These are phyloP conservation scores for Sanghuangporus baumii DNA, from an alignment of 1,284 basidiomycete genomes.

Conservation along the genomic window DNA sequence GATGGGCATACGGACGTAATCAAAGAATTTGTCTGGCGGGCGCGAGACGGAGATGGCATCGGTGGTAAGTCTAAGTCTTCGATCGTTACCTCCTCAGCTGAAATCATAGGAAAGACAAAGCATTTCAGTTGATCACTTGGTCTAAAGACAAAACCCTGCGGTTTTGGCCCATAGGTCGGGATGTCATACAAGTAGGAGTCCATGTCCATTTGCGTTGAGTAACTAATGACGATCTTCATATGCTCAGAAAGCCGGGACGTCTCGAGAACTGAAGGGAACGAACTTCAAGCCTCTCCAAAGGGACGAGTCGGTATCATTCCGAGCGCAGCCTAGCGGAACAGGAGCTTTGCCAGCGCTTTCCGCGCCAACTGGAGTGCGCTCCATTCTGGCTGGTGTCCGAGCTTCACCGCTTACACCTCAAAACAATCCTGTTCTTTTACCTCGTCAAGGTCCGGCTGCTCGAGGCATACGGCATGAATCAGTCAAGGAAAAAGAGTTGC, in stretches of 20 bases:
- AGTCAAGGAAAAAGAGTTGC: conserved; percentile 10
- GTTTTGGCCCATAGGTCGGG: conserved; percentile 83
- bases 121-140: conserved; percentile 96
- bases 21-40: conserved; percentile 97
- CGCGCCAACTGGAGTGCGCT: conserved; percentile 60
- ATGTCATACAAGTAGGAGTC: conserved; percentile 55
- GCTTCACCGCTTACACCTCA: conserved; percentile 39
- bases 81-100: background rate
- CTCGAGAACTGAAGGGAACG: background rate
- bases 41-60: conserved; percentile 33
- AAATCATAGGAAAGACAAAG: conserved; percentile 46
- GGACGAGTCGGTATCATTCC: conserved; percentile 39
- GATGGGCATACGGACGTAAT: conserved; percentile 91
- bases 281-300: conserved; percentile 7
- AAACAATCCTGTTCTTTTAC: conserved; percentile 31
- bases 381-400: conserved; percentile 64
- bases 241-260: conserved; percentile 23
- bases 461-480: conserved; percentile 23
- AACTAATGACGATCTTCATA: background rate
- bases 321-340: conserved; percentile 38
- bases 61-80: conserved; percentile 31
- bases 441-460: conserved; percentile 31
- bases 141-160: conserved; percentile 90
- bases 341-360: conserved; percentile 40
- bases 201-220: background rate